A percentile compares a stretch with the other conserved stretches of the same genome.
phyloP scores from a whole-genome alignment of 2,329 filamentous ascomycete species.

The Scytalidium sp. region DNA sequence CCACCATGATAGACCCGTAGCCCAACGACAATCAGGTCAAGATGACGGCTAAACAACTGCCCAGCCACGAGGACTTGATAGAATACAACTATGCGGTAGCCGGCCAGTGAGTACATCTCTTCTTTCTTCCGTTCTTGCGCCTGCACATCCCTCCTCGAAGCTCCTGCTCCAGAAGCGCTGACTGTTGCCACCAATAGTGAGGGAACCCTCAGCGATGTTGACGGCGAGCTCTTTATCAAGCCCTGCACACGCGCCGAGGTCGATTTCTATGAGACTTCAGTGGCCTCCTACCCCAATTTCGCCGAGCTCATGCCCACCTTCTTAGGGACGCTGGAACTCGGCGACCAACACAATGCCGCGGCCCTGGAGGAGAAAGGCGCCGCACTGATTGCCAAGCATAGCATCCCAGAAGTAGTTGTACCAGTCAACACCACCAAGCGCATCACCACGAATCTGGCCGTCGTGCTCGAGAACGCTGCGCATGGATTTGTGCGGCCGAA shows the following conservation, averaged over 20 bases:
- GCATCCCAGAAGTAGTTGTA: conserved; percentile 21
- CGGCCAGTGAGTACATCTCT: conserved; percentile 66
- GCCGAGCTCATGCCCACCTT: conserved; percentile 79
- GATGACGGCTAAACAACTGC: neutral
- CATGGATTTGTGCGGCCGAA: conserved; percentile 81
- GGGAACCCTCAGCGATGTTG: conserved; percentile 80
- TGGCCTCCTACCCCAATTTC: conserved; percentile 66
- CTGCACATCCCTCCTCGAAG: neutral
- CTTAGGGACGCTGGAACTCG: conserved; percentile 76
- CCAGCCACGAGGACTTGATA: conserved; percentile 46
- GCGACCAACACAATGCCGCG: conserved; percentile 45
- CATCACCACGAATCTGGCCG: conserved; percentile 74
- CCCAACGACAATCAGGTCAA: conserved; percentile 41
- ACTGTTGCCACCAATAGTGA: conserved; percentile 54
- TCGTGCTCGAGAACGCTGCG: conserved; percentile 83
- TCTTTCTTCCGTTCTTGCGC: conserved; percentile 2
- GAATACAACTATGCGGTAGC: conserved; percentile 76
- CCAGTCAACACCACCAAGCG: conserved; percentile 21
- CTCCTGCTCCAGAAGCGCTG: conserved; percentile 5
- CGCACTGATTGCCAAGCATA: conserved; percentile 24
- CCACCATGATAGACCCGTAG: conserved; percentile 30
- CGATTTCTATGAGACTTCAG: conserved; percentile 77
- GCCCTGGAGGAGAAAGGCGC: conserved; percentile 49
- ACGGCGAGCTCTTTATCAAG: conserved; percentile 88
- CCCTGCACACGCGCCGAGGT: conserved; percentile 86